phyloP scores from a whole-genome alignment of 2,329 filamentous ascomycete species.

The Ophiocordyceps sinensis region DNA sequence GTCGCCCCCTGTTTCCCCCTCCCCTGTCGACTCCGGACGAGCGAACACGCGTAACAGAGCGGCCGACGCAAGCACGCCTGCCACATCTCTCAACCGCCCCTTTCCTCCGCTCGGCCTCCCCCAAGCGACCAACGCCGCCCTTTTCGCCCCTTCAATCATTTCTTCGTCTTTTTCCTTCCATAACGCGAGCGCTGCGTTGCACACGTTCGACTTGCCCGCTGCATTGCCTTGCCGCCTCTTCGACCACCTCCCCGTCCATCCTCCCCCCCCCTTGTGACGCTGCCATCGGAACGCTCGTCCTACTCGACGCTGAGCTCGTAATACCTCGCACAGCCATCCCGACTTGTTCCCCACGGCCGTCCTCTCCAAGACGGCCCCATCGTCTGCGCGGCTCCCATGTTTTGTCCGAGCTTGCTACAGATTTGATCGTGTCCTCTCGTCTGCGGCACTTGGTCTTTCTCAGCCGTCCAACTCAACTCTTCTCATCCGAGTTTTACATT shows the following conservation, averaged over 20 bases:
- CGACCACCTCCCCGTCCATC: constrained; percentile 11
- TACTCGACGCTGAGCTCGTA: constrained; percentile 11
- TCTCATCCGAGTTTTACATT: constrained; percentile 6
- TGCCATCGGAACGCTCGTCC: constrained; percentile 12
- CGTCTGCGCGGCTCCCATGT: constrained; percentile 16
- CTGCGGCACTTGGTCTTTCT: constrained; percentile 14
- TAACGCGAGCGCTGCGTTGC: constrained; percentile 11
- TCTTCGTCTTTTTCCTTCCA: constrained; percentile 7
- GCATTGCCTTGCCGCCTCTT: constrained; percentile 10
- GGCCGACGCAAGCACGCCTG: constrained; percentile 4
- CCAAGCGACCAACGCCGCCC: background rate
- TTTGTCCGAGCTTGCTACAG: constrained; percentile 13
- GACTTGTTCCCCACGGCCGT: constrained; percentile 4
- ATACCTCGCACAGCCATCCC: constrained; percentile 10
- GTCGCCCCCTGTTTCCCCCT: constrained; percentile 8
- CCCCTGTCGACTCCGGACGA: constrained; percentile 6
- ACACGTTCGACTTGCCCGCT: constrained; percentile 10
- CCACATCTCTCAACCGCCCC: constrained; percentile 8
- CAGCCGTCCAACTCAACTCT: constrained; percentile 5
- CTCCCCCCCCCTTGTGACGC: constrained; percentile 8
- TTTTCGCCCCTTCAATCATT: background rate
- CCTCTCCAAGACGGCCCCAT: constrained; percentile 7
- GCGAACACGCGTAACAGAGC: constrained; percentile 5
- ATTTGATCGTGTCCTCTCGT: constrained; percentile 15
- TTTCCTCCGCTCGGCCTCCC: constrained; percentile 11